phyloP scores from a whole-genome alignment of 192 early-diverging fungal species.

The Martensiomyces pterosporus region DNA sequence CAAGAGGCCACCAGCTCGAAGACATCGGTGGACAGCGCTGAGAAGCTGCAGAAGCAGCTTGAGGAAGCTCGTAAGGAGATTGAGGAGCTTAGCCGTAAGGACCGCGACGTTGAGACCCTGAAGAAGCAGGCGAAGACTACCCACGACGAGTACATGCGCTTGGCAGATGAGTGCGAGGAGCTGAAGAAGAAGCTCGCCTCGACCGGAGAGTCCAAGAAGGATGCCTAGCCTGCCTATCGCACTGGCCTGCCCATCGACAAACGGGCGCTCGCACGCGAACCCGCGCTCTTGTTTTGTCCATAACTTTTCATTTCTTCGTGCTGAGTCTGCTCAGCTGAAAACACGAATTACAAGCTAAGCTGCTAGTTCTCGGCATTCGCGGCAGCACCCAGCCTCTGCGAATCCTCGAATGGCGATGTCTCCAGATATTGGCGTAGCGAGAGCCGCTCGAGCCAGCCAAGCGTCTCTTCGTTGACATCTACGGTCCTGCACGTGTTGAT shows the following conservation, averaged over 20 bases:
- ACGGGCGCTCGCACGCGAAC: no score
- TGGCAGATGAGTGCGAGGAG: constrained; percentile 41
- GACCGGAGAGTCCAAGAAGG: constrained; percentile 43
- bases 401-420: not conserved
- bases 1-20: not conserved
- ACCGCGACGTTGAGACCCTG: constrained; percentile 45
- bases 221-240: constrained; percentile 30
- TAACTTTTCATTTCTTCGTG: no score
- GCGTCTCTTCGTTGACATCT: constrained; percentile 31
- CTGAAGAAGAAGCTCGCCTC: constrained; percentile 33
- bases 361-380: no score
- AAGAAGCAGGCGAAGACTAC: constrained; percentile 51
- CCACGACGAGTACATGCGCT: constrained; percentile 51
- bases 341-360: no score
- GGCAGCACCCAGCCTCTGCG: no score
- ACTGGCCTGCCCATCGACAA: no score
- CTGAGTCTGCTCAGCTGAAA: no score
- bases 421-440: constrained; percentile 17
- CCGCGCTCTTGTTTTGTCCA: no score
- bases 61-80: constrained; percentile 40
- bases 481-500: constrained; percentile 11
- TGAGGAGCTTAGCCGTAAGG: constrained; percentile 40
- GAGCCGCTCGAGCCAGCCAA: constrained; percentile 43
- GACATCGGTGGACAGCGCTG: constrained; percentile 18
- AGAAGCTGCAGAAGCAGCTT: constrained; percentile 36